A percentile compares a stretch with the other conserved stretches of the same genome.
Evolutionary conservation across 2,329 filamentous ascomycete species (phyloP).

Genomic region (Lachnellula hyalina): DNA sequence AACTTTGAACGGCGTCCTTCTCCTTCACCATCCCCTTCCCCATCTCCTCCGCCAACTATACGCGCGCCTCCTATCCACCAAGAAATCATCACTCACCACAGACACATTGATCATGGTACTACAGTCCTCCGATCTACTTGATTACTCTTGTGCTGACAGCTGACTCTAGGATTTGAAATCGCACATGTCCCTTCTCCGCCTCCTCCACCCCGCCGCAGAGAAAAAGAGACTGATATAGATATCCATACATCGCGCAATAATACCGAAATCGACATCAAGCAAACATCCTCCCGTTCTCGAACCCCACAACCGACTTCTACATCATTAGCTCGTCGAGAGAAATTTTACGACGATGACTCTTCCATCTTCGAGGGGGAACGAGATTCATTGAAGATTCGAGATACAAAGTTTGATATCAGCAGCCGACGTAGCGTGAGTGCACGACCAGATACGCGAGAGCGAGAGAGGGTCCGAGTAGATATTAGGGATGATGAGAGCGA

Average conservation of each 20-base stretch:
- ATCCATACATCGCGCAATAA: slow-evolving; percentile 50
- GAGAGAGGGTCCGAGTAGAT: slow-evolving; percentile 2
- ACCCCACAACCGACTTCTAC: slow-evolving; percentile 16
- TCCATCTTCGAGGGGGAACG: slow-evolving; percentile 51
- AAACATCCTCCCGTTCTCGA: slow-evolving; percentile 15
- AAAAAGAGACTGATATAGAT: slow-evolving; percentile 53
- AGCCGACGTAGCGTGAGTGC: slow-evolving; percentile 26
- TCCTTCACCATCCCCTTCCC: slow-evolving; percentile 26
- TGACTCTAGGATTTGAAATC: slow-evolving; percentile 26
- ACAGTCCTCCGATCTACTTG: neutral
- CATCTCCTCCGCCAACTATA: slow-evolving; percentile 42
- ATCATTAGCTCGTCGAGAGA: slow-evolving; percentile 33
- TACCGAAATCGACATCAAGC: slow-evolving; percentile 52
- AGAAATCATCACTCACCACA: slow-evolving; percentile 77
- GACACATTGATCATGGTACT: slow-evolving; percentile 81
- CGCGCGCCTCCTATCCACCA: slow-evolving; percentile 76
- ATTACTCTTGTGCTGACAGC: slow-evolving; percentile 10
- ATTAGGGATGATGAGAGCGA: slow-evolving; percentile 40
- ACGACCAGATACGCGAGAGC: slow-evolving; percentile 15
- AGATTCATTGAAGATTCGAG: slow-evolving; percentile 33
- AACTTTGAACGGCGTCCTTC: slow-evolving; percentile 21
- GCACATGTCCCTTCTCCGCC: slow-evolving; percentile 21
- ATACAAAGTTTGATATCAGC: slow-evolving; percentile 23
- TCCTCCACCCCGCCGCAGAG: slow-evolving; percentile 26
- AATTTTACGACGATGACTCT: slow-evolving; percentile 58